Evolutionary conservation across 2,329 filamentous ascomycete species (phyloP), one percentile per base, ranked within the genome.

Genomic region (Mycosphaerella sp.): DNA sequence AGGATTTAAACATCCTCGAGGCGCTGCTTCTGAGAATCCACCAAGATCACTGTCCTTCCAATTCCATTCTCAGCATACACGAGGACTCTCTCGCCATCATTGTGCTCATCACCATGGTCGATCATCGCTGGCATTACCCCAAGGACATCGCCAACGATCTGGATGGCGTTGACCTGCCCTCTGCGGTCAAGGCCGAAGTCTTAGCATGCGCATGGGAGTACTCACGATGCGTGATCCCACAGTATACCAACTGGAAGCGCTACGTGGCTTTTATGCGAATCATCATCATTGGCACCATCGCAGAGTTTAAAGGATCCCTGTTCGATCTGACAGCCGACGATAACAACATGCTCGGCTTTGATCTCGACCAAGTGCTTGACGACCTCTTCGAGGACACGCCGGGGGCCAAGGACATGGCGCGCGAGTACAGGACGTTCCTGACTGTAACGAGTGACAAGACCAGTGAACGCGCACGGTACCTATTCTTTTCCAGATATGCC

Each of bases 401-500:
- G 9, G 54, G 51, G 2, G 40, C 44, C n/a, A 47, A 41, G 9
- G 44, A 51, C 10, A 58, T 62, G 58, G 45, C 53, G 2, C 51
- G 54, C 6, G 58, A 62, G 18, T 62, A 48, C 41, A 55, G 45
- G 40, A 54, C 53, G 9, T 60, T 59, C 40, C 25, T 62, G 21
- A 40, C 54, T 8, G 52, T 59, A 0, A 55, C 57, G 4, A 48
- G 43, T 10, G 56, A 61, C 49, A 61, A 62, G 41, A 39, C 56
- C 12, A 59, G 56, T 21, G 44, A 52, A 6, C 46, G 53, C 25
- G 44, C 43, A 3, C 18, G 49, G 9, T 53, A 49, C 9, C 27
- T 63, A 37, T 52, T 66, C 7, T 69, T 68, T 55, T 55, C 53
- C 1, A 60, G 62, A 28, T 69, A 69, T 45, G 58, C 62, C 12